Conservation (phyloP, 1,139 yeast genomes). For the Geotrichum phurueaensis region DNA sequence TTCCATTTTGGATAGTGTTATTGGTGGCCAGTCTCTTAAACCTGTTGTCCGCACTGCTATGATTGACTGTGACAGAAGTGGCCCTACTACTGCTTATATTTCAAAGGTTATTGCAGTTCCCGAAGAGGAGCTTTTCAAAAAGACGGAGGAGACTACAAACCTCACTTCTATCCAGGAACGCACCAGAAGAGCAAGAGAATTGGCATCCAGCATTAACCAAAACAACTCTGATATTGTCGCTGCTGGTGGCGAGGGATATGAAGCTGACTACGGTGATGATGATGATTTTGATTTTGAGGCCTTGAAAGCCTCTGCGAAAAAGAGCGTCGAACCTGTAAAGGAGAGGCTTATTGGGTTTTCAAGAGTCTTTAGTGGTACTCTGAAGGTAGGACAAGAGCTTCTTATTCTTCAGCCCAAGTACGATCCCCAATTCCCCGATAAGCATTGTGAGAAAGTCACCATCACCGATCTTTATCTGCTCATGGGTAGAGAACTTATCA, state of each 20-base stretch:
- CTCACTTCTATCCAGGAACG: conserved; percentile 53
- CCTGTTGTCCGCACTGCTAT: conserved; percentile 48
- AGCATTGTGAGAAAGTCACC: conserved; percentile 48
- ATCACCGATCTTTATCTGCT: conserved; percentile 69
- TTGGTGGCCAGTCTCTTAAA: conserved; percentile 42
- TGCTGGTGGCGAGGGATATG: conserved; percentile 25
- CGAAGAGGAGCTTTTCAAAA: conserved; percentile 45
- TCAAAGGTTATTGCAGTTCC: conserved; percentile 88
- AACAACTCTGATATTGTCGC: conserved; percentile 41
- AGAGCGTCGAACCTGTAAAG: conserved; percentile 20
- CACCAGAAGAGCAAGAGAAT: conserved; percentile 60
- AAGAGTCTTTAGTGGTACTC: conserved; percentile 79
- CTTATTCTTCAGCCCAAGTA: conserved; percentile 81
- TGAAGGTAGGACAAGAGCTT: conserved; percentile 67
- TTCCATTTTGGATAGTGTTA: conserved; percentile 54
- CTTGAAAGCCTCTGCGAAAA: conserved; percentile 37
- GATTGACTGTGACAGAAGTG: conserved; percentile 55
- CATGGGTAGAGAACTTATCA: conserved; percentile 88
- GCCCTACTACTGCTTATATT: conserved; percentile 72
- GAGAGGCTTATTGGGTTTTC: conserved; percentile 74
- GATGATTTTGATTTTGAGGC: conserved; percentile 22
- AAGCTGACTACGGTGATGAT: conserved; percentile 19
- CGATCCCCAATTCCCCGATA: conserved; percentile 60
- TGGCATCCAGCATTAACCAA: conserved; percentile 48
- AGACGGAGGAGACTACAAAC: conserved; percentile 35